A percentile compares a stretch with the other conserved stretches of the same genome.
Conservation (phyloP, 75 land plant species). For the Picea sitchensis region DNA sequence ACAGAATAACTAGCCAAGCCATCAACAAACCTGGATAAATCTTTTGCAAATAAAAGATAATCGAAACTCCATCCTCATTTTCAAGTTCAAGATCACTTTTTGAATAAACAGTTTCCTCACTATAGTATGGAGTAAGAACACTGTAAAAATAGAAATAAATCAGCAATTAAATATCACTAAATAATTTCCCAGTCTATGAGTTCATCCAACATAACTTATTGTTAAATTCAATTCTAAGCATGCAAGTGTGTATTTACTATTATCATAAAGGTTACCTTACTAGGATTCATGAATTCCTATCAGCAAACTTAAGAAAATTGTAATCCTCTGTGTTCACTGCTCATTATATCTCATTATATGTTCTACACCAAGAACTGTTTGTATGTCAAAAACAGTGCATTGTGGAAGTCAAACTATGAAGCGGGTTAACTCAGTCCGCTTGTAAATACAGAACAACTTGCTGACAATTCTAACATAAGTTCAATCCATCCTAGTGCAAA, state of each 20-base stretch:
- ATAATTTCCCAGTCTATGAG: not conserved
- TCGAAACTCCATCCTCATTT: constrained; percentile 97
- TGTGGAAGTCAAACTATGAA: not conserved
- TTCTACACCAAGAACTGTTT: not conserved
- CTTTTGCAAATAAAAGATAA: constrained; percentile 90
- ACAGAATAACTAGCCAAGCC: too few relatives aligned
- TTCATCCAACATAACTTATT: not conserved
- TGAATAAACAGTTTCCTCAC: constrained; percentile 87
- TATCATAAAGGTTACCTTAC: not conserved
- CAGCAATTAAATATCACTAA: not conserved
- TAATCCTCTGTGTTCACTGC: not conserved
- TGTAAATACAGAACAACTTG: not conserved
- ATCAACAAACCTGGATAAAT: constrained; percentile 79
- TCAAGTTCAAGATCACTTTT: constrained; percentile 74
- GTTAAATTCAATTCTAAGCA: not conserved
- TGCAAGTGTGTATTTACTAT: not conserved
- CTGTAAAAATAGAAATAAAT: constrained; percentile 29
- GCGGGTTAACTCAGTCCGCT: too few relatives aligned
- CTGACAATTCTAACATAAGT: not conserved
- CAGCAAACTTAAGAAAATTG: not conserved
- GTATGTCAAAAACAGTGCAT: not conserved
- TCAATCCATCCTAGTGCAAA: too few relatives aligned
- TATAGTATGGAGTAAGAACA: constrained; percentile 94
- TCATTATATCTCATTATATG: not conserved
- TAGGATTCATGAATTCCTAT: not conserved